These are phyloP conservation scores for Starmerella bombi DNA, from an alignment of 805 yeast genomes.

Conservation along the genomic window DNA sequence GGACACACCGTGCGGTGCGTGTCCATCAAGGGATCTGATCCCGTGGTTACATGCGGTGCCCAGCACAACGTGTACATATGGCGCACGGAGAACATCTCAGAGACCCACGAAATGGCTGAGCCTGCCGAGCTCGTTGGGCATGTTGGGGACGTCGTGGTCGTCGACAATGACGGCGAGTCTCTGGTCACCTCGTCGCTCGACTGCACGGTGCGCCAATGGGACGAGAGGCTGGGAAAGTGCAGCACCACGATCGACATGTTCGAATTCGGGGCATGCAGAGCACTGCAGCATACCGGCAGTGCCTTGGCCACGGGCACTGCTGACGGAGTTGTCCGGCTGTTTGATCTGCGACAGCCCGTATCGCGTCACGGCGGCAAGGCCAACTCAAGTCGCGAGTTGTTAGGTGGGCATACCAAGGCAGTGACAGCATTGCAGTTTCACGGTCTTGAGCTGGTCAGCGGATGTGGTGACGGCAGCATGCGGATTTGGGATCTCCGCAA, in stretches of 20 bases:
- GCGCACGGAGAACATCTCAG: background rate
- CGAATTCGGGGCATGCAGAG: slow-evolving; percentile 34
- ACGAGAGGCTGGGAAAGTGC: slow-evolving; percentile 49
- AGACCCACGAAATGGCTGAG: background rate
- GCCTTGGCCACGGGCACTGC: slow-evolving; percentile 69
- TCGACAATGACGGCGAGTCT: slow-evolving; percentile 38
- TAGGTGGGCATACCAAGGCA: slow-evolving; percentile 57
- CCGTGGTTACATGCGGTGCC: slow-evolving; percentile 12
- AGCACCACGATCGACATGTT: slow-evolving; percentile 56
- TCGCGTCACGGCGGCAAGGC: slow-evolving; percentile 24
- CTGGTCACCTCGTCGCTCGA: slow-evolving; percentile 60
- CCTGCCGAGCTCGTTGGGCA: slow-evolving; percentile 44
- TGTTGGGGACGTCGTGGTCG: slow-evolving; percentile 50
- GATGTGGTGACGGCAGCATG: slow-evolving; percentile 48
- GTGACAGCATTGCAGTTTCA: slow-evolving; percentile 59
- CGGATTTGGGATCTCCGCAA: slow-evolving; percentile 64
- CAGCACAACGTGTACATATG: slow-evolving; percentile 9
- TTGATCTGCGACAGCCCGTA: slow-evolving; percentile 65
- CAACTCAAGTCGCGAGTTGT: slow-evolving; percentile 26
- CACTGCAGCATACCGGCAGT: slow-evolving; percentile 58
- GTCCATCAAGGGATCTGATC: slow-evolving; percentile 9
- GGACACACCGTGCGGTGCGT: slow-evolving; percentile 2
- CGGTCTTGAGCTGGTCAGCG: slow-evolving; percentile 48
- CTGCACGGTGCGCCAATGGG: slow-evolving; percentile 66
- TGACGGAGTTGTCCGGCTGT: slow-evolving; percentile 59